Percentiles rank a stretch among this genome's conserved stretches.
phyloP scores from a whole-genome alignment of 148 eudicot species.

The Persicaria tinctoria region DNA sequence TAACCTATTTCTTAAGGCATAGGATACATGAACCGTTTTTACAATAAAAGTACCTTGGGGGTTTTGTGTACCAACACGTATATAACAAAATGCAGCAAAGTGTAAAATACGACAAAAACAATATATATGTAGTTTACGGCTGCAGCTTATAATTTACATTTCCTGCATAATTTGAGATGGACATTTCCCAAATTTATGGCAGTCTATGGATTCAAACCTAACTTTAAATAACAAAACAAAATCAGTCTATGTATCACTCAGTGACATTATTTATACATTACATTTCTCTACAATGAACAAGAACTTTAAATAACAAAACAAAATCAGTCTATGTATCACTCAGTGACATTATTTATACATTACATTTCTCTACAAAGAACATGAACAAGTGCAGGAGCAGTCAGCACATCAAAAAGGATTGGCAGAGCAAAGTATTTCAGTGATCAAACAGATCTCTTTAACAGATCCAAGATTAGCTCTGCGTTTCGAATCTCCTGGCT shows the following conservation, averaged over 20 bases:
- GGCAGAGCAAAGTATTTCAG: background rate
- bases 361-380: no score
- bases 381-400: no score
- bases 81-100: background rate
- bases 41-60: no score
- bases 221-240: no score
- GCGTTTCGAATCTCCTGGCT: conserved; percentile 55
- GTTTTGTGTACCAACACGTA: background rate
- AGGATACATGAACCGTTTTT: no score
- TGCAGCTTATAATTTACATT: background rate
- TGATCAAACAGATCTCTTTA: conserved; percentile 30
- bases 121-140: background rate
- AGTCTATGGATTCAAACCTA: background rate
- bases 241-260: background rate
- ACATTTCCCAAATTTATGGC: background rate
- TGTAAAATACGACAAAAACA: no score
- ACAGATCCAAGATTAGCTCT: conserved; percentile 61
- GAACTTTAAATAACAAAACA: no score
- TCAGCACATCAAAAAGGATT: no score
- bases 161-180: background rate
- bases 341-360: background rate
- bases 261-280: background rate
- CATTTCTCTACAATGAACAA: no score
- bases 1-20: no score
- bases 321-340: background rate